Evolutionary conservation across 2,329 filamentous ascomycete species (phyloP).

Genomic region (Aspergillus sp.): DNA sequence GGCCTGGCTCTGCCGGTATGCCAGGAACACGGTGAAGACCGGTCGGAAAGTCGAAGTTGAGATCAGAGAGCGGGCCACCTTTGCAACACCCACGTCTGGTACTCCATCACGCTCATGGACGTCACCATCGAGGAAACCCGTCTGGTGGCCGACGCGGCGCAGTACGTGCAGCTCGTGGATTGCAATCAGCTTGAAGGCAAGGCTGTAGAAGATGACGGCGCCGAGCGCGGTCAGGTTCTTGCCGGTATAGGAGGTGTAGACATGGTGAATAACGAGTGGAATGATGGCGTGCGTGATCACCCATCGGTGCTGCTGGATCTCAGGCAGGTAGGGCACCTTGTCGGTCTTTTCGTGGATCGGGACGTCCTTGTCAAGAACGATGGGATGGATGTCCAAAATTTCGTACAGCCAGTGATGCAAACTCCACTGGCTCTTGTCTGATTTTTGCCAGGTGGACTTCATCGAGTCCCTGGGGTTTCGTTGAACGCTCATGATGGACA

Average conservation of each 20-base stretch:
- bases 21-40: slow-evolving; percentile 36
- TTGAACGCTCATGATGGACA: slow-evolving; percentile 32
- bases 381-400: slow-evolving; percentile 28
- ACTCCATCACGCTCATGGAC: slow-evolving; percentile 46
- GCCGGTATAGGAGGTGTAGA: slow-evolving; percentile 30
- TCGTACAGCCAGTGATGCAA: slow-evolving; percentile 34
- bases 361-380: slow-evolving; percentile 28
- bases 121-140: slow-evolving; percentile 48
- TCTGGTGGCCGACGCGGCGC: slow-evolving; percentile 37
- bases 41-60: slow-evolving; percentile 35
- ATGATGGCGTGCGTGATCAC: slow-evolving; percentile 39
- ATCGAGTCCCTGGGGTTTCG: slow-evolving; percentile 38
- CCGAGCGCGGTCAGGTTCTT: slow-evolving; percentile 29
- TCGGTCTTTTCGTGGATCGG: slow-evolving; percentile 45
- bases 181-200: slow-evolving; percentile 42
- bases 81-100: slow-evolving; percentile 39
- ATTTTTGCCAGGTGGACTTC: slow-evolving; percentile 40
- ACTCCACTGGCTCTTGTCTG: slow-evolving; percentile 31
- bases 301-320: slow-evolving; percentile 42
- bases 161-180: slow-evolving; percentile 42
- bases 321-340: slow-evolving; percentile 40
- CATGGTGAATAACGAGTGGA: slow-evolving; percentile 41
- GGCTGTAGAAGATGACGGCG: slow-evolving; percentile 39
- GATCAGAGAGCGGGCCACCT: slow-evolving; percentile 34
- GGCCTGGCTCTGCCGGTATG: slow-evolving; percentile 23